These are phyloP conservation scores for Hymenoscyphus scutula DNA, from an alignment of 2,329 filamentous ascomycete genomes.

Conservation along the genomic window DNA sequence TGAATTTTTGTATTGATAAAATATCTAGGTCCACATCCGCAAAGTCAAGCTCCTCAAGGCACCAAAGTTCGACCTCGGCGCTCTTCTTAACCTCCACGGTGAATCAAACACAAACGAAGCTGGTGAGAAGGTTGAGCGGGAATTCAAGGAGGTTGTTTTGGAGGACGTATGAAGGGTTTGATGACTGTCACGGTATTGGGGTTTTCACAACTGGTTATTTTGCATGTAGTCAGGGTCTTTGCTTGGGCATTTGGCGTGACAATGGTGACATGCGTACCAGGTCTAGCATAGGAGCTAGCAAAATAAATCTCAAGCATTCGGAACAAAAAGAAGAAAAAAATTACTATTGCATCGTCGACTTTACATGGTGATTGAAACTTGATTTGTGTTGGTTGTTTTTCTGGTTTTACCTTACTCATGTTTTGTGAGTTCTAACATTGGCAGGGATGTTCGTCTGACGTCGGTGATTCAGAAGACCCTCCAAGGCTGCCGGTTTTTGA, in stretches of 20 bases:
- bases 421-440: slow-evolving; percentile 13
- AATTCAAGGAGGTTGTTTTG: slow-evolving; percentile 98
- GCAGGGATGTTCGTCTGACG: slow-evolving; percentile 22
- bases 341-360: background rate
- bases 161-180: slow-evolving; percentile 75
- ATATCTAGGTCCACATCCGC: slow-evolving; percentile 93
- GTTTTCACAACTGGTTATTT: slow-evolving; percentile 36
- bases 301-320: slow-evolving; percentile 33
- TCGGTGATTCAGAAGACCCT: slow-evolving; percentile 15
- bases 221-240: slow-evolving; percentile 37
- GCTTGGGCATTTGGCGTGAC: slow-evolving; percentile 38
- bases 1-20: slow-evolving; percentile 38
- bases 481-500: background rate
- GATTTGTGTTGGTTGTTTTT: slow-evolving; percentile 9
- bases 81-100: slow-evolving; percentile 93
- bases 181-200: slow-evolving; percentile 24
- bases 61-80: slow-evolving; percentile 98
- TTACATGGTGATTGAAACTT: slow-evolving; percentile 11
- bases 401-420: background rate
- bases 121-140: slow-evolving; percentile 97
- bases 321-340: slow-evolving; percentile 24
- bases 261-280: slow-evolving; percentile 27
- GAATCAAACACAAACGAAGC: slow-evolving; percentile 95
- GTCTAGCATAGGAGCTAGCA: slow-evolving; percentile 36
- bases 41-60: slow-evolving; percentile 99